phyloP scores from a whole-genome alignment of 2,329 filamentous ascomycete species.

The Harringtonia lauricola region DNA sequence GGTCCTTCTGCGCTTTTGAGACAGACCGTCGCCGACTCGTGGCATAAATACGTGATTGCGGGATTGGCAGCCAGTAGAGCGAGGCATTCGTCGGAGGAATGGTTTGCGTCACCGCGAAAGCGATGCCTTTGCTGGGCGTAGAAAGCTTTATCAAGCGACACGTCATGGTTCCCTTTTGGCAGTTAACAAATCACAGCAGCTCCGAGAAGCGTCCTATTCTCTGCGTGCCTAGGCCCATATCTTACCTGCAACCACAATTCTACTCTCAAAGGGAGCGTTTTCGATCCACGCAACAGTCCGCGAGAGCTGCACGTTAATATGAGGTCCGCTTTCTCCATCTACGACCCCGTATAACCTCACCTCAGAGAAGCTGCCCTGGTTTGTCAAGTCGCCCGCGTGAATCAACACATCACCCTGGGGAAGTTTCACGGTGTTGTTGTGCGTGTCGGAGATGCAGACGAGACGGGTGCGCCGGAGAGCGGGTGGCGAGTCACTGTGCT shows the following conservation, averaged over 20 bases:
- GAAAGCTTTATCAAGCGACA: slow-evolving; percentile 57
- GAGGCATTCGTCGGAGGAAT: slow-evolving; percentile 42
- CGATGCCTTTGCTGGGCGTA: slow-evolving; percentile 38
- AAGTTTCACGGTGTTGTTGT: slow-evolving; percentile 54
- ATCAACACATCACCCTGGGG: slow-evolving; percentile 65
- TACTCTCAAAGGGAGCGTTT: slow-evolving; percentile 54
- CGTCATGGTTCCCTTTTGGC: slow-evolving; percentile 56
- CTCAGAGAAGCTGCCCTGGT: slow-evolving; percentile 53
- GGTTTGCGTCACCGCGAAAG: slow-evolving; percentile 45
- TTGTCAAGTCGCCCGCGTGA: slow-evolving; percentile 67
- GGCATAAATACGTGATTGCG: slow-evolving; percentile 53
- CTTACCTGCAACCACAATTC: slow-evolving; percentile 58
- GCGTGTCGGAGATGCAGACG: slow-evolving; percentile 68
- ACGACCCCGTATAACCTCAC: too few relatives aligned
- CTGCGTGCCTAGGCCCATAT: neutral
- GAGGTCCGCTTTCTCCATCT: too few relatives aligned
- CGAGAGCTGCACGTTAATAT: slow-evolving; percentile 5
- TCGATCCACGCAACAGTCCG: slow-evolving; percentile 52
- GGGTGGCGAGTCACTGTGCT: neutral
- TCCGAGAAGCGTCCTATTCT: too few relatives aligned
- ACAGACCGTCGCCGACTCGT: slow-evolving; percentile 41
- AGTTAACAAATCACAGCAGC: too few relatives aligned
- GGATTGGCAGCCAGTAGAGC: slow-evolving; percentile 40
- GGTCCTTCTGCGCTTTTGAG: slow-evolving; percentile 44
- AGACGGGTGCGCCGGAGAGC: slow-evolving; percentile 42